These are phyloP conservation scores for Botrytis sinoallii DNA, from an alignment of 2,329 filamentous ascomycete genomes.

Conservation along the genomic window DNA sequence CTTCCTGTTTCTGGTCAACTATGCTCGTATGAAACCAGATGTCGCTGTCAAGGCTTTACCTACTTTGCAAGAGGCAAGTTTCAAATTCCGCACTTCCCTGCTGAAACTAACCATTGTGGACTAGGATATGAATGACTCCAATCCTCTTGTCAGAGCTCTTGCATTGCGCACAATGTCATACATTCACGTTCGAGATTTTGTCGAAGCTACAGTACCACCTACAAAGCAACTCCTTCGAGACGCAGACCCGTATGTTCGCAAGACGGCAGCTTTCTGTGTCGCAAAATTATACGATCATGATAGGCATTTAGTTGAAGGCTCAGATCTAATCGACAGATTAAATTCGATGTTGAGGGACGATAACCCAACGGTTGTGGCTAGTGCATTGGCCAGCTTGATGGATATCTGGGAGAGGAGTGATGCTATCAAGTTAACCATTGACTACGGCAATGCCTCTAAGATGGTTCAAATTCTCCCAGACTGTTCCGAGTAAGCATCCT, in stretches of 20 bases:
- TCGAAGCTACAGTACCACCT: slow-evolving; percentile 82
- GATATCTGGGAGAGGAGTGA: slow-evolving; percentile 99
- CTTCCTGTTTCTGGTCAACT: slow-evolving; percentile 96
- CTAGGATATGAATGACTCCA: slow-evolving; percentile 89
- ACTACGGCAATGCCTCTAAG: slow-evolving; percentile 96
- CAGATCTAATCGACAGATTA: slow-evolving; percentile 86
- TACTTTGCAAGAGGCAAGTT: slow-evolving; percentile 70
- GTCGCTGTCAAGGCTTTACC: slow-evolving; percentile 91
- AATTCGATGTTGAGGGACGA: slow-evolving; percentile 90
- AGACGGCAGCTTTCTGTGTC: slow-evolving; percentile 93
- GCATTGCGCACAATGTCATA: slow-evolving; percentile 96
- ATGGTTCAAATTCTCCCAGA: slow-evolving; percentile 95
- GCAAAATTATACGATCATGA: slow-evolving; percentile 98
- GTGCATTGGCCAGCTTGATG: slow-evolving; percentile 84
- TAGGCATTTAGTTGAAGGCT: slow-evolving; percentile 80
- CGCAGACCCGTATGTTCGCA: slow-evolving; percentile 90
- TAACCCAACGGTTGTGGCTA: slow-evolving; percentile 95
- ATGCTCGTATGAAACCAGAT: slow-evolving; percentile 89
- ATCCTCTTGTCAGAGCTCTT: slow-evolving; percentile 87
- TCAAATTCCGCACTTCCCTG: neutral
- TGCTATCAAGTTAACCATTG: slow-evolving; percentile 95
- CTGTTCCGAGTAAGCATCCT: slow-evolving; percentile 78
- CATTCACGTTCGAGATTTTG: slow-evolving; percentile 92
- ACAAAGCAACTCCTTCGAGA: slow-evolving; percentile 83
- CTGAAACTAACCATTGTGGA: neutral